Percentiles rank a stretch among this genome's conserved stretches.
Evolutionary conservation across 306 rosid genomes (phyloP).

Genomic region (Prosopis cineraria): DNA sequence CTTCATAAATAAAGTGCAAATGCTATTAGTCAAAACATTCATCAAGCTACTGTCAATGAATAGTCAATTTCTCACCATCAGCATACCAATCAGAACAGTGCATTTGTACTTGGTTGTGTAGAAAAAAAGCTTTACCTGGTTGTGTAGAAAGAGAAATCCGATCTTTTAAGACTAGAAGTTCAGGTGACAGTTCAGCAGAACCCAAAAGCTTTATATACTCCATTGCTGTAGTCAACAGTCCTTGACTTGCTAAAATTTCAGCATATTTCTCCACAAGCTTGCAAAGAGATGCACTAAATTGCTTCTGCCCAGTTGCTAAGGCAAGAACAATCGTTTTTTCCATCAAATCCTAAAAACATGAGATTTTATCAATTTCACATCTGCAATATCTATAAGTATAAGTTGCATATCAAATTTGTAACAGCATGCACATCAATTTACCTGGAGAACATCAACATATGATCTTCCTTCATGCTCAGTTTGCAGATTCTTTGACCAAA

Average conservation of each 20-base stretch:
- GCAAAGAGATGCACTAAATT: slow-evolving; percentile 90
- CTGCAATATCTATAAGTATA: slow-evolving; percentile 16
- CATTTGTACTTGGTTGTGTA: too few relatives aligned
- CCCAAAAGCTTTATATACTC: slow-evolving; percentile 94
- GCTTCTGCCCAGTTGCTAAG: slow-evolving; percentile 94
- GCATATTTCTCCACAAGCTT: slow-evolving; percentile 99
- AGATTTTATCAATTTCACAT: slow-evolving; percentile 38
- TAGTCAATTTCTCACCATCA: slow-evolving; percentile 29
- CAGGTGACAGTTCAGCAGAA: slow-evolving; percentile 88
- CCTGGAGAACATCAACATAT: slow-evolving; percentile 96
- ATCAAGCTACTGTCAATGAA: slow-evolving; percentile 27
- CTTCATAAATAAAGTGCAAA: slow-evolving; percentile 12
- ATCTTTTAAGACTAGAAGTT: slow-evolving; percentile 76
- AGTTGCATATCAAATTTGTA: background rate
- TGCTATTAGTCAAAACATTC: slow-evolving; percentile 18
- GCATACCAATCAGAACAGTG: background rate
- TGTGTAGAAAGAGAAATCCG: slow-evolving; percentile 73
- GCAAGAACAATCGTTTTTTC: slow-evolving; percentile 99
- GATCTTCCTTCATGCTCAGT: slow-evolving; percentile 73
- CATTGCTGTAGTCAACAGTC: slow-evolving; percentile 83
- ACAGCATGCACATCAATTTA: slow-evolving; percentile 42
- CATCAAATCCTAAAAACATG: slow-evolving; percentile 80
- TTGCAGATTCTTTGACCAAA: slow-evolving; percentile 89
- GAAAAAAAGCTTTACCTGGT: slow-evolving; percentile 55
- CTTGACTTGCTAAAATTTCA: slow-evolving; percentile 96